Conservation (phyloP, 1,284 basidiomycete genomes). For the Pseudozyma flocculosa region DNA sequence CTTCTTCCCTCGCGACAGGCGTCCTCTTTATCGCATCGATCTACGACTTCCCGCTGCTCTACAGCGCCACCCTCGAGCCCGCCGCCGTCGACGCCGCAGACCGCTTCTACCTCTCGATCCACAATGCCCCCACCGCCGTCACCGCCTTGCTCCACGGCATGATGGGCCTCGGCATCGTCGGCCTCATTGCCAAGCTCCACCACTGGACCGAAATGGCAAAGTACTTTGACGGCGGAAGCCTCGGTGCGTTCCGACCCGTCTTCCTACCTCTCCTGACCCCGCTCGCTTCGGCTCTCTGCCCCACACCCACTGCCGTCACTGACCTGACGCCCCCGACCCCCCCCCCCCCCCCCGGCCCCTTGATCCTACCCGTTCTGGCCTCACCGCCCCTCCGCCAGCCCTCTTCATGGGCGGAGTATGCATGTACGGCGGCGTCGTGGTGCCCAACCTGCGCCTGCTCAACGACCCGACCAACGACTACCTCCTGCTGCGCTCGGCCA, state of each 20-base stretch:
- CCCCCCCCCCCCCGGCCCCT: no score
- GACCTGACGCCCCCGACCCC: neutral
- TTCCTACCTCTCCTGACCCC: neutral
- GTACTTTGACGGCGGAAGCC: conserved; percentile 54
- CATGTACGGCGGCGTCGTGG: conserved; percentile 51
- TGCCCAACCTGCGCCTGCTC: conserved; percentile 52
- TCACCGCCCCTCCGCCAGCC: no score
- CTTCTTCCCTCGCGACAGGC: conserved; percentile 14
- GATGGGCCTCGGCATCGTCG: conserved; percentile 50
- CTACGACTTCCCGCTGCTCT: conserved; percentile 54
- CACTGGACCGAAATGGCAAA: conserved; percentile 55
- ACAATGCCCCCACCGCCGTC: conserved; percentile 42
- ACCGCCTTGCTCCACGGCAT: conserved; percentile 53
- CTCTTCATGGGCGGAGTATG: conserved; percentile 49
- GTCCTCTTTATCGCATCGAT: conserved; percentile 53
- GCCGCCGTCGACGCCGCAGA: conserved; percentile 36
- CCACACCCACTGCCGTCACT: neutral
- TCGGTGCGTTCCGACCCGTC: conserved; percentile 16
- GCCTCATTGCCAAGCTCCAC: conserved; percentile 52
- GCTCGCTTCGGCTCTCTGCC: neutral
- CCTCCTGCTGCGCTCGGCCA: conserved; percentile 34
- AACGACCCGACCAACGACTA: conserved; percentile 43
- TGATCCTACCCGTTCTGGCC: no score
- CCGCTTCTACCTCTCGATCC: conserved; percentile 52
- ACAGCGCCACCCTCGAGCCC: conserved; percentile 18